Evolutionary conservation across 1,139 yeast species (phyloP).

Genomic region (Candida buenavistaensis): DNA sequence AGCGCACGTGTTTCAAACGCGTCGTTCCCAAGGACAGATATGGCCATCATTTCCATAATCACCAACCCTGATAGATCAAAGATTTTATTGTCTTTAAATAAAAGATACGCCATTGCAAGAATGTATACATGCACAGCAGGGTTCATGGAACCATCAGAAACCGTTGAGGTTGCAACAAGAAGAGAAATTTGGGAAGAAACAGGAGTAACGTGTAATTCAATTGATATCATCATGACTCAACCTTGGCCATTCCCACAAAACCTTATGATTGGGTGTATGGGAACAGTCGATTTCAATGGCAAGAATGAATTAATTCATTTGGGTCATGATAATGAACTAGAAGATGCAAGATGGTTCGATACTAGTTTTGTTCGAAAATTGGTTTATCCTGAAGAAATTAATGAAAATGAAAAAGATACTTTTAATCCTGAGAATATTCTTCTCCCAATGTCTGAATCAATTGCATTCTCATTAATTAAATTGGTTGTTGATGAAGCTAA

Average conservation of each 20-base stretch:
- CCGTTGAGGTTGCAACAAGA: slow-evolving; percentile 82
- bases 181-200: slow-evolving; percentile 97
- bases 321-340: slow-evolving; percentile 81
- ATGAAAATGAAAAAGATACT: slow-evolving; percentile 17
- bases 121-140: slow-evolving; percentile 92
- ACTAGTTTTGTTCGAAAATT: slow-evolving; percentile 49
- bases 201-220: slow-evolving; percentile 68
- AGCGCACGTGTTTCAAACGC: slow-evolving; percentile 56
- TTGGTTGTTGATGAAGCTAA: slow-evolving; percentile 42
- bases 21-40: slow-evolving; percentile 90
- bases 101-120: slow-evolving; percentile 46
- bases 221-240: slow-evolving; percentile 68
- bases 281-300: slow-evolving; percentile 65
- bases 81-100: slow-evolving; percentile 70
- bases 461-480: slow-evolving; percentile 44
- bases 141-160: slow-evolving; percentile 92
- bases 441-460: slow-evolving; percentile 43
- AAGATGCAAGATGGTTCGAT: slow-evolving; percentile 84
- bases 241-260: slow-evolving; percentile 98
- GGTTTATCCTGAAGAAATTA: slow-evolving; percentile 34
- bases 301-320: slow-evolving; percentile 60
- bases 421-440: slow-evolving; percentile 41
- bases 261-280: slow-evolving; percentile 91
- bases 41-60: slow-evolving; percentile 80
- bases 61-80: slow-evolving; percentile 61